A percentile compares a stretch with the other conserved stretches of the same genome.
Conservation (phyloP, 768 basidiomycete species). For the Coprinopsis strossmayeri region DNA sequence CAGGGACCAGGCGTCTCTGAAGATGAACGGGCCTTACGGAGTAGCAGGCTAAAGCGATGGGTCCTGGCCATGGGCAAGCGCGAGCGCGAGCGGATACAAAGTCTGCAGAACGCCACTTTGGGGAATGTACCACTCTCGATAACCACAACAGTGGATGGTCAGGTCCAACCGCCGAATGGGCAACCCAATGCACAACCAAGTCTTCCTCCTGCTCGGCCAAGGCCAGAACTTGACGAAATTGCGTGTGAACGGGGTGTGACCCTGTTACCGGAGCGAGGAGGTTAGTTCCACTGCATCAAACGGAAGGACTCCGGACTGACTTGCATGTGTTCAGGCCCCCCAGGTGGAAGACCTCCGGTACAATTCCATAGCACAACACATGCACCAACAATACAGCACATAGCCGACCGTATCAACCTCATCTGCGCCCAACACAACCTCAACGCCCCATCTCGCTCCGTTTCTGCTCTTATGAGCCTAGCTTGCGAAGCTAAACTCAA, state of each 20-base stretch:
- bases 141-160: constrained; percentile 3
- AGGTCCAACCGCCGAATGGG: too few relatives aligned
- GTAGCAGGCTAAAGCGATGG: constrained; percentile 68
- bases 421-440: constrained; percentile 76
- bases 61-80: constrained; percentile 62
- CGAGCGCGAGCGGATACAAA: constrained; percentile 67
- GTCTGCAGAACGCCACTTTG: constrained; percentile 30
- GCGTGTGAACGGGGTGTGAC: constrained; percentile 62
- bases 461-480: constrained; percentile 64
- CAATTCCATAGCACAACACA: constrained; percentile 71
- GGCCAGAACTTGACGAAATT: constrained; percentile 58
- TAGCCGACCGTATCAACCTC: constrained; percentile 74
- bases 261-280: constrained; percentile 58
- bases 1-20: constrained; percentile 57
- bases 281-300: constrained; percentile 28
- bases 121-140: too few relatives aligned
- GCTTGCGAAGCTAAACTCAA: constrained; percentile 83
- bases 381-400: constrained; percentile 68
- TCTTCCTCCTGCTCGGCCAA: constrained; percentile 35
- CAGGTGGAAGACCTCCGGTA: constrained; percentile 65
- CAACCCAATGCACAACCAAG: background rate
- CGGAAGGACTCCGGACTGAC: too few relatives aligned
- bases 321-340: constrained; percentile 53
- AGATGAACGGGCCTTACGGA: constrained; percentile 48
- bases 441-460: constrained; percentile 50